A percentile compares a stretch with the other conserved stretches of the same genome.
phyloP scores from a whole-genome alignment of 2,329 filamentous ascomycete genomes.

The Penicillium verrucosum region DNA sequence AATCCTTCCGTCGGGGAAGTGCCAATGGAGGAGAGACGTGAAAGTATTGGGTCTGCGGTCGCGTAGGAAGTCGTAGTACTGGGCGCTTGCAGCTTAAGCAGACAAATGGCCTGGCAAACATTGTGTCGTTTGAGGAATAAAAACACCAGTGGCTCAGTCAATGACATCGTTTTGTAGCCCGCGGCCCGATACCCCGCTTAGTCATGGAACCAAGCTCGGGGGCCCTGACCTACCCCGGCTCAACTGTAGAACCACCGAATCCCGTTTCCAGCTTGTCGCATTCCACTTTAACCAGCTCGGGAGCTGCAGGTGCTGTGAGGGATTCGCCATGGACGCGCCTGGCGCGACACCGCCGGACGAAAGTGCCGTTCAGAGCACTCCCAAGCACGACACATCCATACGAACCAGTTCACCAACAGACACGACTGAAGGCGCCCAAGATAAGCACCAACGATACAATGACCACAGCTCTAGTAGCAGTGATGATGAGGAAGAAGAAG shows the following conservation, averaged over 20 bases:
- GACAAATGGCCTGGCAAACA: constrained; percentile 35
- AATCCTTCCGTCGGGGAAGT: constrained; percentile 54
- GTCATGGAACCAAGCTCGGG: constrained; percentile 16
- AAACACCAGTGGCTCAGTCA: neutral
- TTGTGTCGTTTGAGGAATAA: constrained; percentile 9
- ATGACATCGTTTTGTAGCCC: constrained; percentile 16
- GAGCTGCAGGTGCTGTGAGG: constrained; percentile 27
- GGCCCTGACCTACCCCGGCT: constrained; percentile 21
- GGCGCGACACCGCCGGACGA: constrained; percentile 31
- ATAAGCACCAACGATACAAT: constrained; percentile 16
- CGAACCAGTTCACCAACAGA: constrained; percentile 19
- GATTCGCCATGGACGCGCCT: constrained; percentile 40
- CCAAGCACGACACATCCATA: constrained; percentile 17
- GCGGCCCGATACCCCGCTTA: constrained; percentile 18
- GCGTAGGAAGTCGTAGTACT: constrained; percentile 22
- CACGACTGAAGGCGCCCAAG: constrained; percentile 13
- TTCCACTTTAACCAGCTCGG: constrained; percentile 15
- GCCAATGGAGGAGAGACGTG: constrained; percentile 35
- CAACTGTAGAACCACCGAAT: constrained; percentile 16
- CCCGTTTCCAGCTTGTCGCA: constrained; percentile 20
- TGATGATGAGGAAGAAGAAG: constrained; percentile 38
- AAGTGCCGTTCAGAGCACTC: constrained; percentile 20
- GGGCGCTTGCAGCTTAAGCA: constrained; percentile 34
- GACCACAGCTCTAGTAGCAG: constrained; percentile 24
- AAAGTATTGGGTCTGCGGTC: constrained; percentile 34